Base-by-base conservation (phyloP, 116 monocot genomes). In the Cymodocea nodosa region DNA sequence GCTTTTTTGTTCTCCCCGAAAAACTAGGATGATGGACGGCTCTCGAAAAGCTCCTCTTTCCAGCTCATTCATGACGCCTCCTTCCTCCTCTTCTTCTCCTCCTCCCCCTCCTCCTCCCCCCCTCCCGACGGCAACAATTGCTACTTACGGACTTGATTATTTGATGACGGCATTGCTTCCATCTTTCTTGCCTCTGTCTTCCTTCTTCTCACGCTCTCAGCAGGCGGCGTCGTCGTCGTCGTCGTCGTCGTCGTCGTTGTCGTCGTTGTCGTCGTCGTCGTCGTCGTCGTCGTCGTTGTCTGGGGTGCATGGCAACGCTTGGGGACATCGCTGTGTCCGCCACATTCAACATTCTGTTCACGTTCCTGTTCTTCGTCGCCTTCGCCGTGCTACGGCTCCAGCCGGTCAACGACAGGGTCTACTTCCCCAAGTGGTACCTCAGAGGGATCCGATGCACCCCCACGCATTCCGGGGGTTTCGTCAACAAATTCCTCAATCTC, bases 391-490 rank as follows among this genome's bases (percentile, higher is more conserved):
- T 89, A 48, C 70, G 94, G 64, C 81, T 94, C 44, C 94, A 94
- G 48, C 94, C 94, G 18, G 22, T 89, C 22, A 94, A 94, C 66
- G 89, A 94, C 62, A 81, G 88, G 60, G 89, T 93, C 24, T 93
- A 93, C 71, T 89, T 93, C 78, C 89, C 93, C 13, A 93, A 93
- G 69, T 93, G 93, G 93, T 86, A 93, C 65, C 82, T 82, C 52
- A 89, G 80, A 76, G 89, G 86, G 55, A 82, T 85, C 70, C 77
- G 94, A 78, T 78, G 73, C 78, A 89, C 78, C 63, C 94, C 94
- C 60, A 77, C 72, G 34, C 71, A 71, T 66, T 66, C 82, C 35
- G 77, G 80, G 77, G 79, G 70, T 71, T 54, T 63, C 34, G 67
- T 89, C 34, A 80, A 52, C 24, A 85, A 82, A 59, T 89, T 94